phyloP scores from a whole-genome alignment of 2,329 filamentous ascomycete species.

The Aulographum hederae region DNA sequence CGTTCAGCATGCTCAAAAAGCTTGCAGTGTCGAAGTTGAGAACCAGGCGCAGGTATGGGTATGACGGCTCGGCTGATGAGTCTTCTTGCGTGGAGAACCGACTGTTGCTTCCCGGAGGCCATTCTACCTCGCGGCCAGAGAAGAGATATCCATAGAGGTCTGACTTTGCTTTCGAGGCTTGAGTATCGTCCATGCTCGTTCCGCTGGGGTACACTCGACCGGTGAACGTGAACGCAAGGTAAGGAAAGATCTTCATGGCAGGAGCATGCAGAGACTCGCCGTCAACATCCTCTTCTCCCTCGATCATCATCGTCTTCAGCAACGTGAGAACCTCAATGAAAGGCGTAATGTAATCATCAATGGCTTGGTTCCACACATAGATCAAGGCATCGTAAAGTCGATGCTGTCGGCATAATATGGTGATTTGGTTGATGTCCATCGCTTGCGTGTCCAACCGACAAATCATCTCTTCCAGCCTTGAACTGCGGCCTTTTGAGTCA shows the following conservation, averaged over 20 bases:
- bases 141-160: slow-evolving; percentile 90
- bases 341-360: slow-evolving; percentile 80
- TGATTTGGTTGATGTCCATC: slow-evolving; percentile 87
- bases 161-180: slow-evolving; percentile 60
- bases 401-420: slow-evolving; percentile 76
- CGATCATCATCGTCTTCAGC: slow-evolving; percentile 33
- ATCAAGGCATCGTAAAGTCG: slow-evolving; percentile 87
- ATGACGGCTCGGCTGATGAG: slow-evolving; percentile 41
- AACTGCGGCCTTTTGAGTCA: slow-evolving; percentile 55
- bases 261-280: slow-evolving; percentile 47
- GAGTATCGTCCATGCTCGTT: slow-evolving; percentile 50
- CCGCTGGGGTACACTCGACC: slow-evolving; percentile 84
- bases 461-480: slow-evolving; percentile 78
- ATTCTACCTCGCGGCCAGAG: slow-evolving; percentile 57
- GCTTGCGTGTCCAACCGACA: slow-evolving; percentile 82
- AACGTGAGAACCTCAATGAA: slow-evolving; percentile 65
- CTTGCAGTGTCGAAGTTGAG: slow-evolving; percentile 79
- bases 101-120: slow-evolving; percentile 48
- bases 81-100: slow-evolving; percentile 41
- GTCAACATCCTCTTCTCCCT: slow-evolving; percentile 35
- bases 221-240: slow-evolving; percentile 80
- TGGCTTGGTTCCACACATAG: slow-evolving; percentile 88
- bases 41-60: slow-evolving; percentile 69
- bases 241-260: slow-evolving; percentile 84
- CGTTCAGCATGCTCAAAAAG: slow-evolving; percentile 88